Evolutionary conservation across 2,329 filamentous ascomycete genomes (phyloP), one percentile per base, ranked within the genome.

Genomic region (Paracoccidioides lutzii): DNA sequence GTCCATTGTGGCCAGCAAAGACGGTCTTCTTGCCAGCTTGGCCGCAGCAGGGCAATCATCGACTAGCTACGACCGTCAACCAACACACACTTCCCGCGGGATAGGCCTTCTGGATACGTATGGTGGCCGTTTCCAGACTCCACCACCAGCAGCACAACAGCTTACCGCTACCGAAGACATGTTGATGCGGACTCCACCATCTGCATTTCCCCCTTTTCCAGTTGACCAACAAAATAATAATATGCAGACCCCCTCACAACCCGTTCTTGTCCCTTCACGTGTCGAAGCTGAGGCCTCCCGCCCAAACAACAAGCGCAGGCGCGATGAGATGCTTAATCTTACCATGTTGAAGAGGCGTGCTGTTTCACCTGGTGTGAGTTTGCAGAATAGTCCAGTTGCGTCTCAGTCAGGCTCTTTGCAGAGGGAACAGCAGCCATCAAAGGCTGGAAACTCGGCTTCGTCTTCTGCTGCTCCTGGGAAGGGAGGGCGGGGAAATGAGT

Each of bases 261-360:
- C 49, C 61, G 53, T 57, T 59, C 58, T 52, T 59, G 54, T 56
- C 61, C 56, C 60, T 32, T 28, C 55, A 53, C 54, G 53, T 43
- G 53, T 56, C n/a, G 55, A 56, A 6, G 49, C 53, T 4, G 58
- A 59, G 6, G 53, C 54, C 15, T 55, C 55, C 9, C 58, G 56
- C 40, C 54, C 50, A 37, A 50, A 55, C n/a, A 61, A 55, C 52
- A 86, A 86, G 4, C 80, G 88, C 7, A 87, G 91, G n/a, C 81
- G 89, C 28, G 91, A 96, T 59, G 90, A 95, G 65, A 90, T 96
- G 64, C 85, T 95, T 56, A 90, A 97, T 67, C 85, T 88, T 1
- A 80, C 84, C 42, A 87, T 85, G 59, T 90, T 96, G 75, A 97
- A 97, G 72, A 81, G 91, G 14, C 82, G 91, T 45, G 91, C 91